A percentile compares a stretch with the other conserved stretches of the same genome.
phyloP scores from a whole-genome alignment of 2,329 filamentous ascomycete species.

The Aspergillus sp. region DNA sequence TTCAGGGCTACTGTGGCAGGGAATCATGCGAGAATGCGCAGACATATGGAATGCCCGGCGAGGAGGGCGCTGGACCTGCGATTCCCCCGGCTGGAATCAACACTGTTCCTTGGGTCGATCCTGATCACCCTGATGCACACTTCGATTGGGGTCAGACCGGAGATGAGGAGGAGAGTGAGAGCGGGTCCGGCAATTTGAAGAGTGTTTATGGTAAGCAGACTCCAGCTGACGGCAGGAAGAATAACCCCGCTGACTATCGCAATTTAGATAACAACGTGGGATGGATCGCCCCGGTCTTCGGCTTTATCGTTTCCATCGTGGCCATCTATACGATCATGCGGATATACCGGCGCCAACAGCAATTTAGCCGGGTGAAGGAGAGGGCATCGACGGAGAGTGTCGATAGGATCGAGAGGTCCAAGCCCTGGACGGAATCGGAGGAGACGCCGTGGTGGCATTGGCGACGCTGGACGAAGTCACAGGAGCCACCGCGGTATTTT shows the following conservation, averaged over 20 bases:
- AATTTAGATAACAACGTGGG: slow-evolving; percentile 4
- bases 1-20: slow-evolving; percentile 35
- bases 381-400: slow-evolving; percentile 20
- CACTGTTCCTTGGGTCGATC: slow-evolving; percentile 37
- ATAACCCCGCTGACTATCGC: neutral
- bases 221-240: neutral
- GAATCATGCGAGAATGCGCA: slow-evolving; percentile 33
- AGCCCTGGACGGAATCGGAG: slow-evolving; percentile 11
- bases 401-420: slow-evolving; percentile 22
- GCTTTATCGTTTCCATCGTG: slow-evolving; percentile 11
- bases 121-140: slow-evolving; percentile 27
- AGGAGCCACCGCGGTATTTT: slow-evolving; percentile 26
- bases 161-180: neutral
- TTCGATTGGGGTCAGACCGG: slow-evolving; percentile 20
- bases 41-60: slow-evolving; percentile 33
- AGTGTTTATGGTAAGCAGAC: slow-evolving; percentile 15
- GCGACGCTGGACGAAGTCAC: slow-evolving; percentile 28
- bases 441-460: slow-evolving; percentile 36
- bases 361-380: slow-evolving; percentile 4
- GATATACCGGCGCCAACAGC: slow-evolving; percentile 14
- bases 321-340: slow-evolving; percentile 16
- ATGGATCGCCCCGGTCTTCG: slow-evolving; percentile 19
- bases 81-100: slow-evolving; percentile 36
- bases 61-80: slow-evolving; percentile 26
- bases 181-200: slow-evolving; percentile 3